Percentiles rank a stretch among this genome's conserved stretches.
Evolutionary conservation across 2,329 filamentous ascomycete species (phyloP).

Genomic region (Penicillium sp.): DNA sequence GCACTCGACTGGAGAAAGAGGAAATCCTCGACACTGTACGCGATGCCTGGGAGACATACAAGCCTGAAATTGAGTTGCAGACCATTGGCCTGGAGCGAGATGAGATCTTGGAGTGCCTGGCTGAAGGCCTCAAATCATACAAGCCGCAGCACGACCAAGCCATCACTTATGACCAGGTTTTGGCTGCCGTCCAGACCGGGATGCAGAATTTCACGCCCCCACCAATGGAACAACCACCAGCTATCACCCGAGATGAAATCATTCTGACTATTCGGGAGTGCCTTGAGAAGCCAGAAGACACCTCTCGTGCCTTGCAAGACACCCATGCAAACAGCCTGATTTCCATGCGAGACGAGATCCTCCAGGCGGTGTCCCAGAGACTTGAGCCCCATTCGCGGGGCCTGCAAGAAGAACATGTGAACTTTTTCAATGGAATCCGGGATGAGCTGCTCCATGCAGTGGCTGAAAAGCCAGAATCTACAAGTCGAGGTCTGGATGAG

Average conservation of each 20-base stretch:
- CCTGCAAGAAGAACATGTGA: constrained; percentile 22
- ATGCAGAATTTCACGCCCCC: constrained; percentile 79
- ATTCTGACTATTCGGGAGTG: constrained; percentile 81
- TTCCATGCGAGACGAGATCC: constrained; percentile 33
- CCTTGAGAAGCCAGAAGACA: constrained; percentile 72
- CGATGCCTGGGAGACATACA: constrained; percentile 91
- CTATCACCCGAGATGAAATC: constrained; percentile 77
- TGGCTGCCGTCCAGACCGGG: constrained; percentile 80
- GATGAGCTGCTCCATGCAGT: constrained; percentile 29
- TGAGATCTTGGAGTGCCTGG: constrained; percentile 82
- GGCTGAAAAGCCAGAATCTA: constrained; percentile 3
- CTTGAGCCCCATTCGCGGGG: constrained; percentile 17
- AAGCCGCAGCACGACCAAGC: constrained; percentile 53
- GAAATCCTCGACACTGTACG: constrained; percentile 84
- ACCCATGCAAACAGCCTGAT: constrained; percentile 25
- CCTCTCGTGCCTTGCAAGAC: constrained; percentile 22
- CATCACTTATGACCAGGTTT: constrained; percentile 80
- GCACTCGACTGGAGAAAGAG: constrained; percentile 66
- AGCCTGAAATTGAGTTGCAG: constrained; percentile 87
- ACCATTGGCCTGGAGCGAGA: constrained; percentile 88
- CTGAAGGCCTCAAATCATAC: constrained; percentile 81
- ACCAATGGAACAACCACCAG: constrained; percentile 66
- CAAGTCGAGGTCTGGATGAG: constrained; percentile 4
- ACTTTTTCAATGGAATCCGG: constrained; percentile 24
- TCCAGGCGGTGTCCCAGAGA: constrained; percentile 29